Percentiles rank a stretch among this genome's conserved stretches.
Conservation (phyloP, 768 basidiomycete genomes). For the Mycena rosella region DNA sequence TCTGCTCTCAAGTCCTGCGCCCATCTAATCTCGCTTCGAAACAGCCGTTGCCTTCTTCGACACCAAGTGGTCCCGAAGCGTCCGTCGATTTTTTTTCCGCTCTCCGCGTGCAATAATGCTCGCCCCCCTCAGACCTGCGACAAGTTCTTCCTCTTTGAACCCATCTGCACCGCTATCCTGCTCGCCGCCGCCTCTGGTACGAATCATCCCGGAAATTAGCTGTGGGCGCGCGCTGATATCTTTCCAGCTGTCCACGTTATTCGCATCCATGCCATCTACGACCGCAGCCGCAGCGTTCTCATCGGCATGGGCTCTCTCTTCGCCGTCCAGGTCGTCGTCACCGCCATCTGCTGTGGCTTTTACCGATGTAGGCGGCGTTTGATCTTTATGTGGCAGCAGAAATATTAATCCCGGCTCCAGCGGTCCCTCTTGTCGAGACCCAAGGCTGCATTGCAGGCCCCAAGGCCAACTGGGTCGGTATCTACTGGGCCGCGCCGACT, state of each 20-base stretch:
- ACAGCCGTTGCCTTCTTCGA: slow-evolving; percentile 88
- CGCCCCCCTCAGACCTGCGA: slow-evolving; percentile 62
- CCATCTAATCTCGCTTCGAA: slow-evolving; percentile 11
- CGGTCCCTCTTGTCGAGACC: slow-evolving; percentile 75
- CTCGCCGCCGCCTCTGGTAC: slow-evolving; percentile 77
- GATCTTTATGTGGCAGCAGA: neutral
- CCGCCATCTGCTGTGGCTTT: slow-evolving; percentile 83
- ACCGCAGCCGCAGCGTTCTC: slow-evolving; percentile 69
- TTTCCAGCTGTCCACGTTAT: slow-evolving; percentile 76
- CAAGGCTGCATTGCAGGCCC: slow-evolving; percentile 93
- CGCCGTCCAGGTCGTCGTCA: slow-evolving; percentile 77
- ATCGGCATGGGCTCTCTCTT: slow-evolving; percentile 68
- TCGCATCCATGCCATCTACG: slow-evolving; percentile 84
- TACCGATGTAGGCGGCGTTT: slow-evolving; percentile 69
- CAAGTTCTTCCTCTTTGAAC: slow-evolving; percentile 86
- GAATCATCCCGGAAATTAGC: slow-evolving; percentile 27
- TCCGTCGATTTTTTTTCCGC: slow-evolving; percentile 46
- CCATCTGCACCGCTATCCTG: slow-evolving; percentile 86
- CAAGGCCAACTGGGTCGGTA: slow-evolving; percentile 82
- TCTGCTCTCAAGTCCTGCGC: neutral
- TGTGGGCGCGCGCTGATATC: slow-evolving; percentile 9
- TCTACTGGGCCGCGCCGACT: slow-evolving; percentile 88
- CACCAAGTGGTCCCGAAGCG: slow-evolving; percentile 70
- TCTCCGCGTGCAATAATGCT: neutral
- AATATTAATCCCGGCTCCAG: slow-evolving; percentile 46